phyloP scores from a whole-genome alignment of 768 basidiomycete genomes.

The Lanmaoa pseudosensibilis region DNA sequence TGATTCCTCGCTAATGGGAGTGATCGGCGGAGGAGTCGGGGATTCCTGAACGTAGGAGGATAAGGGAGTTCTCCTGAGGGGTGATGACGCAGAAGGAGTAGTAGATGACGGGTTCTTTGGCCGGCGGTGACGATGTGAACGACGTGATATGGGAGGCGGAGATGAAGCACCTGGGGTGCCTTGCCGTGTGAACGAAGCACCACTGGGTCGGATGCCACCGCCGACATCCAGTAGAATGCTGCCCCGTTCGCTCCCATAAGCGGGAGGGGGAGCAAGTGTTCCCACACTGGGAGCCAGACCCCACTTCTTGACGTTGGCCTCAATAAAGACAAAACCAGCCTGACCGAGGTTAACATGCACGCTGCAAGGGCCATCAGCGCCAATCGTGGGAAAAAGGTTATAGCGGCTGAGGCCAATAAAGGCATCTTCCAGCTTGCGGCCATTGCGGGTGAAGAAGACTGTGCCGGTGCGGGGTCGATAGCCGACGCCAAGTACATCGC shows the following conservation, averaged over 20 bases:
- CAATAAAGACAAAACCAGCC: constrained; percentile 97
- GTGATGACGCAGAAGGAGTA: constrained; percentile 58
- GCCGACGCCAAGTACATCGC: constrained; percentile 93
- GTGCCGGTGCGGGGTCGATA: constrained; percentile 96
- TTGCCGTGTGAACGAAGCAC: constrained; percentile 43
- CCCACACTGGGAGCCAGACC: constrained; percentile 96
- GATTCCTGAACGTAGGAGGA: constrained; percentile 47
- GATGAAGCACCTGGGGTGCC: constrained; percentile 49
- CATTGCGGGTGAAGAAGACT: constrained; percentile 99
- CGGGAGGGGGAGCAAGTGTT: constrained; percentile 95
- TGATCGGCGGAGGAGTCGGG: constrained; percentile 63
- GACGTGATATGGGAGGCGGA: constrained; percentile 44
- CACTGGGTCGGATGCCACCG: constrained; percentile 33
- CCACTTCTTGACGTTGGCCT: constrained; percentile 99
- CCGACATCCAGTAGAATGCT: constrained; percentile 95
- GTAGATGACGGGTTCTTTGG: constrained; percentile 40
- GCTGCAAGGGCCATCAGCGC: constrained; percentile 93
- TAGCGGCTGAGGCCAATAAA: constrained; percentile 85
- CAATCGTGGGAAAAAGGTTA: constrained; percentile 97
- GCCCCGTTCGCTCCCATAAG: constrained; percentile 95
- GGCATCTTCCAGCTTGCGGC: constrained; percentile 94
- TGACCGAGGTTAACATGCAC: constrained; percentile 98
- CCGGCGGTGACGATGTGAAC: constrained; percentile 62
- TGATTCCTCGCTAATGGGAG: constrained; percentile 69
- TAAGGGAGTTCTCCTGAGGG: constrained; percentile 55